Conservation (phyloP, 345 rosid genomes). For the Eucalyptus curtisii region DNA sequence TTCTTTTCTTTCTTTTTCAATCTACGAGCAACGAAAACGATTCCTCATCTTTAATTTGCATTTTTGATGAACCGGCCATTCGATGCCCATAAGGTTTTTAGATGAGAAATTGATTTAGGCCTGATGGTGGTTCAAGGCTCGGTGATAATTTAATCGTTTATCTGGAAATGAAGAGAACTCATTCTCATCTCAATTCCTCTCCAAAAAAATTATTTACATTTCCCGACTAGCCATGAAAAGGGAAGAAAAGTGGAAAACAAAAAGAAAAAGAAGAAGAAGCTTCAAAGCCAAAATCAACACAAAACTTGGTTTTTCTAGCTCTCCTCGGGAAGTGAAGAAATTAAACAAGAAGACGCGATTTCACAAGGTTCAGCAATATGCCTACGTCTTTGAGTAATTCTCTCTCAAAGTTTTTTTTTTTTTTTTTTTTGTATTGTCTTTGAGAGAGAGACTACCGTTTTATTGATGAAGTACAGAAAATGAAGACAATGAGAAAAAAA, state of each 20-base stretch:
- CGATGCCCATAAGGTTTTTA: neutral
- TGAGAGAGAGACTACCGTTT: neutral
- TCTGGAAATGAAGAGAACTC: neutral
- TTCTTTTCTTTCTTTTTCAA: neutral
- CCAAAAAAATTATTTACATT: neutral
- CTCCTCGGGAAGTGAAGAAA: neutral
- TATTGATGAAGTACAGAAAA: neutral
- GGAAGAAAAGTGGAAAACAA: neutral
- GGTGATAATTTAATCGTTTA: neutral
- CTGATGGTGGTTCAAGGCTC: neutral
- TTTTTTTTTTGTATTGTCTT: neutral
- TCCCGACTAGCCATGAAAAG: neutral
- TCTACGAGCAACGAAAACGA: neutral
- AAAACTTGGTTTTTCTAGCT: neutral
- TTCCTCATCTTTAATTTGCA: neutral
- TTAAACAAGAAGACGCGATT: no score
- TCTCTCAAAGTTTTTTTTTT: no score
- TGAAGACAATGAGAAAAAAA: neutral
- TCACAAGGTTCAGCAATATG: no score
- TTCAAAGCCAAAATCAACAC: neutral
- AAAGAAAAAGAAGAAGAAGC: neutral
- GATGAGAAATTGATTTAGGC: neutral
- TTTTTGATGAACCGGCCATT: neutral
- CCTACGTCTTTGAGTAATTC: fast-evolving
- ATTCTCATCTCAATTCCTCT: neutral